phyloP scores from a whole-genome alignment of 768 basidiomycete genomes.

The Tulasnella sp. region DNA sequence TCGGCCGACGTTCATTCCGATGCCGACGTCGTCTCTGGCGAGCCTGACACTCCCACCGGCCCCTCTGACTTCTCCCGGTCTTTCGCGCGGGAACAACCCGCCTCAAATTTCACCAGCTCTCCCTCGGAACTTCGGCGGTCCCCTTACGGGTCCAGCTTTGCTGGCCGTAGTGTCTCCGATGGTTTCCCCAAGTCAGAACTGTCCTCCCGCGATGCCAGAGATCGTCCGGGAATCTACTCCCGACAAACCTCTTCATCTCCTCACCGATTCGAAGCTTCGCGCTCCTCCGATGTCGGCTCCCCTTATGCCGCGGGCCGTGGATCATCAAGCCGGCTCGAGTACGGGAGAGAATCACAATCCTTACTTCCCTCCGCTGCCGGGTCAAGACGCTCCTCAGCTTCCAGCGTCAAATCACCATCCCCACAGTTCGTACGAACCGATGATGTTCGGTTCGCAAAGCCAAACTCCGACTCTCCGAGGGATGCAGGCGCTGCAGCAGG shows the following conservation, averaged over 20 bases:
- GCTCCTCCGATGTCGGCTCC: conserved; percentile 12
- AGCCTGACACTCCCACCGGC: conserved; percentile 23
- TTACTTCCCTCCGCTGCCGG: conserved; percentile 24
- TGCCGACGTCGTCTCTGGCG: conserved; percentile 21
- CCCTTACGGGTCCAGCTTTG: conserved; percentile 18
- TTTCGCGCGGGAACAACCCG: not conserved
- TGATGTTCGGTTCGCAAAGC: conserved; percentile 12
- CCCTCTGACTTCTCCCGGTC: conserved; percentile 23
- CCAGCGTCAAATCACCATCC: conserved; percentile 15
- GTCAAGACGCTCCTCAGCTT: not conserved
- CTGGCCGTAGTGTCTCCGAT: conserved; percentile 6
- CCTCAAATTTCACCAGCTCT: conserved; percentile 12
- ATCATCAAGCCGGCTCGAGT: not conserved
- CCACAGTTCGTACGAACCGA: conserved; percentile 8
- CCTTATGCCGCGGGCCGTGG: not conserved
- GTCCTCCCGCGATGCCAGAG: conserved; percentile 7
- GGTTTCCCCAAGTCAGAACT: conserved; percentile 16
- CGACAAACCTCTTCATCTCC: conserved; percentile 2
- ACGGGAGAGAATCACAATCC: conserved; percentile 19
- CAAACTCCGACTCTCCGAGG: conserved; percentile 7
- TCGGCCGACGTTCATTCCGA: conserved; percentile 25
- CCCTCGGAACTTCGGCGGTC: conserved; percentile 9
- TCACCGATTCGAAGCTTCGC: conserved; percentile 13
- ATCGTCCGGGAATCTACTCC: not conserved
- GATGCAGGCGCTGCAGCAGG: conserved; percentile 6